Percentiles rank a stretch among this genome's conserved stretches.
These are phyloP conservation scores for Ascobolus immersus DNA, from an alignment of 495 filamentous ascomycete species.

Conservation along the genomic window DNA sequence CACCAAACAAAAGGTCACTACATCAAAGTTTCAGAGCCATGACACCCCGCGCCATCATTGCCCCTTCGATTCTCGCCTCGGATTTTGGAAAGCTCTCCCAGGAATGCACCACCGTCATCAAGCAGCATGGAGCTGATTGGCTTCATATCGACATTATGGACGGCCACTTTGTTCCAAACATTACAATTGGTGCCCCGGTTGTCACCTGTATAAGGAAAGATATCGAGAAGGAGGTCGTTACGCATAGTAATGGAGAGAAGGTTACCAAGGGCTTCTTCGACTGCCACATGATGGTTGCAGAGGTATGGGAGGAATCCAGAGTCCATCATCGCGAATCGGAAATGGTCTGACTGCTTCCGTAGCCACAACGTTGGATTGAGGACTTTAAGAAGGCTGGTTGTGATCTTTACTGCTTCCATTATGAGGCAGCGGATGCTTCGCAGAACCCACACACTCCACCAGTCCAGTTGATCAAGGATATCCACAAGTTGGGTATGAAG, in stretches of 20 bases:
- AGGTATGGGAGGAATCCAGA: slow-evolving; percentile 29
- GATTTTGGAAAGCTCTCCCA: slow-evolving; percentile 72
- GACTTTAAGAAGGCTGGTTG: slow-evolving; percentile 85
- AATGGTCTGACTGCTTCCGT: slow-evolving; percentile 3
- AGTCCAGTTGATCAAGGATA: slow-evolving; percentile 61
- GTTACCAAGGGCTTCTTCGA: slow-evolving; percentile 86
- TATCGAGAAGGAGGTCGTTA: too few relatives aligned
- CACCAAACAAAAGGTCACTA: too few relatives aligned
- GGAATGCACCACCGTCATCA: slow-evolving; percentile 61
- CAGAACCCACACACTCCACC: slow-evolving; percentile 65
- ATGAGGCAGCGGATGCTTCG: slow-evolving; percentile 75
- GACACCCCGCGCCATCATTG: slow-evolving; percentile 78
- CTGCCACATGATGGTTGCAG: slow-evolving; percentile 99
- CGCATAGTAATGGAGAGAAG: slow-evolving; percentile 22
- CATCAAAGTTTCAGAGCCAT: slow-evolving; percentile 24
- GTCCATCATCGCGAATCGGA: not conserved
- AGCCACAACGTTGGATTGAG: slow-evolving; percentile 95
- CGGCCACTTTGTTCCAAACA: slow-evolving; percentile 93
- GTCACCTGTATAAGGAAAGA: slow-evolving; percentile 76
- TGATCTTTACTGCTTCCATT: slow-evolving; percentile 98
- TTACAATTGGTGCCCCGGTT: slow-evolving; percentile 85
- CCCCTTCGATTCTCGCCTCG: slow-evolving; percentile 86
- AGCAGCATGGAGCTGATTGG: slow-evolving; percentile 59
- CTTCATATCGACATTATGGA: slow-evolving; percentile 86
- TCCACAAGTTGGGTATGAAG: slow-evolving; percentile 68